Base-by-base conservation (phyloP, 1,284 basidiomycete genomes). In the Puccinia triticina region DNA sequence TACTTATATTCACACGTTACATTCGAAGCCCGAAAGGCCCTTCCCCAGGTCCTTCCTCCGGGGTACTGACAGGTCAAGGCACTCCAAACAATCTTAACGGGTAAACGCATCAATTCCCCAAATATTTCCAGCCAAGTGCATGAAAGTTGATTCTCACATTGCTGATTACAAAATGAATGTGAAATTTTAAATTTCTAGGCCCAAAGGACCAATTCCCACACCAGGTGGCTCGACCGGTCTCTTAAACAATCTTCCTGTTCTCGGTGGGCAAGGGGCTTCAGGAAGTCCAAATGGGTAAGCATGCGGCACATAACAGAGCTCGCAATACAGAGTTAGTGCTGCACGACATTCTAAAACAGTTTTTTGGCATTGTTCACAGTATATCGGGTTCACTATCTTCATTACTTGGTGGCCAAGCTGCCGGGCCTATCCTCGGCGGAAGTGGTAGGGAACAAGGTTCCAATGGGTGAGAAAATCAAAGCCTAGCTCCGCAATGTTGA, bases 281-380 rank as follows among this genome's bases (percentile, higher is more conserved):
- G 64, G 64, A 37, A 37, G 64, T 37, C 0, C 21, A 64, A 57
- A 57, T 64, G 64, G 64, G 64, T 67, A 43, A 67, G 64, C 37
- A 40, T 5, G 10, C 34, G 23, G 5, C 21, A 32, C 40, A 43
- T 12, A 12, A 43, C 40, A 43, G 40, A 43, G 12, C 40, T 34
- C 8, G n/a, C n/a, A 18, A 12, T 14, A 64, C 11, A 18, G 26
- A 34, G 11, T 10, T 11, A 4, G 8, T 32, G 14, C 14, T 64
- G 18, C 59, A 18, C 3, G 12, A 32, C 14, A 12, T 32, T 26
- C 53, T 55, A 55, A n/a, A 4, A 18, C 12, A n/a, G 8, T 4
- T 34, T 34, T 34, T 11, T 34, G 12, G 32, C 3, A 50, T 50
- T 34, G 7, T 34, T 64, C 12, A n/a, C 5, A 64, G 59, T 1